Conservation (phyloP, 202 grass and related monocot species). For the Thinopyrum obtusiflorum region DNA sequence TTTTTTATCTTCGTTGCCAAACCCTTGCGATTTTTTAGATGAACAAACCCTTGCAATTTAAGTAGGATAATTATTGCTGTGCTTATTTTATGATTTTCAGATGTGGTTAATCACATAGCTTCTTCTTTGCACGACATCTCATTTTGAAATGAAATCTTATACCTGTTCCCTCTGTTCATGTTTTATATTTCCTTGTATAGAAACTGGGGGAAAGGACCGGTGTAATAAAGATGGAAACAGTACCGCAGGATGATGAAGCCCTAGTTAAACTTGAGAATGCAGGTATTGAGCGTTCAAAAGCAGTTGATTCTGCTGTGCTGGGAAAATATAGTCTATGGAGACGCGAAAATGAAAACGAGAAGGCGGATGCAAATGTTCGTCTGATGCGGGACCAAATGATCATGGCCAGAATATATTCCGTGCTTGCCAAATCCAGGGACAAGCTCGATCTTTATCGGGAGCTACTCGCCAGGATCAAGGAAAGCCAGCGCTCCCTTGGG, state of each 20-base stretch:
- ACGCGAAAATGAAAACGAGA: slow-evolving; percentile 67
- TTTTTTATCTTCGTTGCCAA: not conserved
- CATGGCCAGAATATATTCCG: slow-evolving; percentile 75
- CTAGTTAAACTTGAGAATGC: slow-evolving; percentile 74
- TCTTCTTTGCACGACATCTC: not conserved
- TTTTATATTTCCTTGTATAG: slow-evolving; percentile 37
- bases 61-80: not conserved
- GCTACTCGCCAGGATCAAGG: slow-evolving; percentile 56
- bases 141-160: slow-evolving; percentile 10
- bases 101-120: not conserved
- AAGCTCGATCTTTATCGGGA: slow-evolving; percentile 73
- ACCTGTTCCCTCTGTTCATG: not conserved
- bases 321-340: slow-evolving; percentile 79
- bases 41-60: slow-evolving; percentile 18
- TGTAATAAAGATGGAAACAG: slow-evolving; percentile 31
- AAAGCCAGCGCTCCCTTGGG: slow-evolving; percentile 62
- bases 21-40: slow-evolving; percentile 17
- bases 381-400: slow-evolving; percentile 75
- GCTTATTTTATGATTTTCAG: not conserved
- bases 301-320: slow-evolving; percentile 37
- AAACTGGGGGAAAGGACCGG: slow-evolving; percentile 44
- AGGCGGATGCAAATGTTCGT: slow-evolving; percentile 57
- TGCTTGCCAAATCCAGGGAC: slow-evolving; percentile 66
- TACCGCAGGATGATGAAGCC: slow-evolving; percentile 64
- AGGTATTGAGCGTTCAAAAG: slow-evolving; percentile 56